Evolutionary conservation across 2,329 filamentous ascomycete species (phyloP).

Genomic region (Ramularia endophylla): DNA sequence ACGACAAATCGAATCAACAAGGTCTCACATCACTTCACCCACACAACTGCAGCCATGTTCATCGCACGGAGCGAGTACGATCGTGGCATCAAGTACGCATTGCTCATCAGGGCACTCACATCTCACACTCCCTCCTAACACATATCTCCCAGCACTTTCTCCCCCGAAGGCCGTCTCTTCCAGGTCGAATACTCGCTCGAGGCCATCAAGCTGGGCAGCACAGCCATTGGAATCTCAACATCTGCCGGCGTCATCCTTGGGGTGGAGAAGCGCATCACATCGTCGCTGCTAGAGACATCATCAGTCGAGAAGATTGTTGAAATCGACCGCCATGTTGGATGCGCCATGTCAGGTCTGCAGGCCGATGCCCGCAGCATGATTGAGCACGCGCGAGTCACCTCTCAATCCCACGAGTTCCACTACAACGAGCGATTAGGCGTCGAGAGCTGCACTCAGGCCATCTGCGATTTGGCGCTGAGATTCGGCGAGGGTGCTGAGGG

Average conservation of each 20-base stretch:
- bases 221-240: conserved; percentile 93
- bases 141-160: conserved; percentile 73
- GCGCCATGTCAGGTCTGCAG: conserved; percentile 97
- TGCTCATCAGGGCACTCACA: conserved; percentile 10
- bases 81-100: conserved; percentile 85
- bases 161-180: conserved; percentile 97
- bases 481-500: conserved; percentile 82
- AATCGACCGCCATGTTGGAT: conserved; percentile 97
- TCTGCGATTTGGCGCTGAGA: conserved; percentile 91
- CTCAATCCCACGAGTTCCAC: conserved; percentile 96
- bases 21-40: not conserved
- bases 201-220: conserved; percentile 98
- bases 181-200: conserved; percentile 99
- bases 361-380: conserved; percentile 97
- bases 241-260: conserved; percentile 92
- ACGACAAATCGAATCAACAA: not conserved
- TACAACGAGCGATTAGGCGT: conserved; percentile 93
- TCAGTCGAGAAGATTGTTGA: conserved; percentile 99
- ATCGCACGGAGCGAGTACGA: conserved; percentile 99
- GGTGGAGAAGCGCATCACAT: conserved; percentile 98
- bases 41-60: conserved; percentile 69
- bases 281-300: conserved; percentile 91
- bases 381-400: conserved; percentile 93
- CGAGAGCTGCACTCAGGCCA: conserved; percentile 97
- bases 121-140: conserved; percentile 15